phyloP scores from a whole-genome alignment of 768 basidiomycete species.

The Pleurotus tuoliensis region DNA sequence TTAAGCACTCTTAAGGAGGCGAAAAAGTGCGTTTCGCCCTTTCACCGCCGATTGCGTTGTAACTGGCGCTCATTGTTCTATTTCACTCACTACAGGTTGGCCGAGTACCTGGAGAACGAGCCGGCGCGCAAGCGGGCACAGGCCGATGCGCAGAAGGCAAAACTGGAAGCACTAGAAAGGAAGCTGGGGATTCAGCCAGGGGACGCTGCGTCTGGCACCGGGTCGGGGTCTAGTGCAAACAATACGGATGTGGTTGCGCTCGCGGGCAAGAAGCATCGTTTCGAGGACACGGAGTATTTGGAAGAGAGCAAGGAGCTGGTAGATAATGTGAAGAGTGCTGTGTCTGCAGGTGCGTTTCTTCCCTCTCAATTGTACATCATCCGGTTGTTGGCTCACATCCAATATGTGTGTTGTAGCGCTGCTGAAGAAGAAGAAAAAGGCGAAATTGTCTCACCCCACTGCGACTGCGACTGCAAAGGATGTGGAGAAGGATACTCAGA shows the following conservation, averaged over 20 bases:
- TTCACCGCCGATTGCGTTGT: not conserved
- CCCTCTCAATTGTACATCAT: slow-evolving; percentile 19
- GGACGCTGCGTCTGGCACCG: not conserved
- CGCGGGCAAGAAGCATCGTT: slow-evolving; percentile 79
- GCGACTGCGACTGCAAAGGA: not conserved
- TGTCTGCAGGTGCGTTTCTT: slow-evolving; percentile 59
- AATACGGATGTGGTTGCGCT: slow-evolving; percentile 25
- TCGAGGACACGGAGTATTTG: slow-evolving; percentile 90
- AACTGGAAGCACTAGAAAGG: slow-evolving; percentile 81
- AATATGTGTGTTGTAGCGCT: slow-evolving; percentile 42
- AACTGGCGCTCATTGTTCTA: not conserved
- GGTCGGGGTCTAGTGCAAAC: slow-evolving; percentile 17
- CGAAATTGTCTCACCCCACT: slow-evolving; percentile 39
- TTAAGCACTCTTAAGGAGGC: slow-evolving; percentile 96
- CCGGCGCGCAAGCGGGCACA: slow-evolving; percentile 77
- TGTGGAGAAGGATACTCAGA: slow-evolving; percentile 9
- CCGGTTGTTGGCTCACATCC: slow-evolving; percentile 10
- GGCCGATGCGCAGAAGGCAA: slow-evolving; percentile 73
- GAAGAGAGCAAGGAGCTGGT: slow-evolving; percentile 90
- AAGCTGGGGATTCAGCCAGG: slow-evolving; percentile 61
- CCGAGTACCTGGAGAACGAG: slow-evolving; percentile 82
- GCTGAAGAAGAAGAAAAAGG: slow-evolving; percentile 75
- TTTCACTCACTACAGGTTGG: slow-evolving; percentile 46
- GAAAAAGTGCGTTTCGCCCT: slow-evolving; percentile 62
- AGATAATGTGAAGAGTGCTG: slow-evolving; percentile 88